A percentile compares a stretch with the other conserved stretches of the same genome.
These are phyloP conservation scores for Candida endomychidarum DNA, from an alignment of 805 yeast species.

Conservation along the genomic window DNA sequence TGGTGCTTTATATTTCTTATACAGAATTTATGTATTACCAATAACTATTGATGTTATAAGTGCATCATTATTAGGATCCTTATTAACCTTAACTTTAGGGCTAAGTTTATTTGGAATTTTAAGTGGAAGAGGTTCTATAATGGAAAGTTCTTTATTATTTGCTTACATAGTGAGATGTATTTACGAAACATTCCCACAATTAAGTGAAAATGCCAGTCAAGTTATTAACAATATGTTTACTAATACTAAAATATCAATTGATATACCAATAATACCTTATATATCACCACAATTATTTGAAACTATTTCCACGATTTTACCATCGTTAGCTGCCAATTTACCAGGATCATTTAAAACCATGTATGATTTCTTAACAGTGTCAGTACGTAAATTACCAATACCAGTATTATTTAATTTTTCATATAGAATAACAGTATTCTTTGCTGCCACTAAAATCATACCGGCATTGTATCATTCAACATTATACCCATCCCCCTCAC, in stretches of 20 bases:
- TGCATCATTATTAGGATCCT: constrained; percentile 84
- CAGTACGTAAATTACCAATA: constrained; percentile 68
- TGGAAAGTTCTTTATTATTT: constrained; percentile 81
- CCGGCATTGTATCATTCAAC: constrained; percentile 62
- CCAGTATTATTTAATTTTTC: constrained; percentile 80
- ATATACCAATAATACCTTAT: constrained; percentile 26
- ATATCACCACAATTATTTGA: constrained; percentile 31
- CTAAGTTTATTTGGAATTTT: constrained; percentile 82
- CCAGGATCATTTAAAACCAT: constrained; percentile 54
- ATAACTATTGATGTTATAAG: constrained; percentile 66
- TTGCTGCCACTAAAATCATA: constrained; percentile 90
- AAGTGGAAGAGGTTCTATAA: constrained; percentile 81
- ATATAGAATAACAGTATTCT: constrained; percentile 81
- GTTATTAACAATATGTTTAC: constrained; percentile 17
- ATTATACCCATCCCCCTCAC: constrained; percentile 35
- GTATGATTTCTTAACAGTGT: constrained; percentile 52
- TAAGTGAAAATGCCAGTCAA: constrained; percentile 51
- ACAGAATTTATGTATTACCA: constrained; percentile 79
- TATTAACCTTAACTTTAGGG: constrained; percentile 70
- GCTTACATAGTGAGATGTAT: constrained; percentile 92
- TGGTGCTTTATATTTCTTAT: constrained; percentile 71
- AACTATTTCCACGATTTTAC: constrained; percentile 34
- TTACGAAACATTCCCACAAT: constrained; percentile 88
- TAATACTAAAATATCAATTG: constrained; percentile 14
- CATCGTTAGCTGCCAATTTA: constrained; percentile 51